Conservation (phyloP, 164 flowering plant species). For the Cinnamomum micranthum region DNA sequence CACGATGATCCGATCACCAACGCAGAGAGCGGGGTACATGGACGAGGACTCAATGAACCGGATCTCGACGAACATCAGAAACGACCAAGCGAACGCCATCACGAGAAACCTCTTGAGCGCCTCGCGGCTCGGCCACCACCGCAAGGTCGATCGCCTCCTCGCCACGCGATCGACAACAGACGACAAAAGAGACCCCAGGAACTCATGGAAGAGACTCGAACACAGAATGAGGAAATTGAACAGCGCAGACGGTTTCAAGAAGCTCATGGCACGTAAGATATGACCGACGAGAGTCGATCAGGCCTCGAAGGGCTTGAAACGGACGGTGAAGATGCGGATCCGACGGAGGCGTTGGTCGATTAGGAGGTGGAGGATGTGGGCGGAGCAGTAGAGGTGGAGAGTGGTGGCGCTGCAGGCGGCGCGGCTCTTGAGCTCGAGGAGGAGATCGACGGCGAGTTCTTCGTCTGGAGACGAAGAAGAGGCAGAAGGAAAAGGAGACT, state of each 20-base stretch:
- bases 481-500: not conserved
- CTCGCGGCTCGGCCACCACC: slow-evolving; percentile 28
- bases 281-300: slow-evolving; percentile 1
- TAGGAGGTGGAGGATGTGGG: slow-evolving; percentile 7
- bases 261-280: slow-evolving; percentile 23
- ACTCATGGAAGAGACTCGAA: slow-evolving; percentile 43
- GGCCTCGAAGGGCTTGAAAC: slow-evolving; percentile 19
- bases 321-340: slow-evolving; percentile 15
- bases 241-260: slow-evolving; percentile 25
- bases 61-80: slow-evolving; percentile 35
- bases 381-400: slow-evolving; percentile 5
- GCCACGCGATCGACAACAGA: not conserved
- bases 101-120: slow-evolving; percentile 24
- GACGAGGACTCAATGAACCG: slow-evolving; percentile 40
- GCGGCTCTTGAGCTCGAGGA: slow-evolving; percentile 14
- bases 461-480: slow-evolving; percentile 3
- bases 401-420: not conserved
- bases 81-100: slow-evolving; percentile 23
- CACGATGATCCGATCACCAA: slow-evolving; percentile 33
- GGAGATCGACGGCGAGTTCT: slow-evolving; percentile 3
- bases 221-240: slow-evolving; percentile 16
- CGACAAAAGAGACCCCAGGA: not conserved
- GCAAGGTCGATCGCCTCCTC: not conserved
- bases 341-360: slow-evolving; percentile 16
- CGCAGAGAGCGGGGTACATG: slow-evolving; percentile 46